Conservation (phyloP, 345 rosid species). For the Alliaria petiolata region DNA sequence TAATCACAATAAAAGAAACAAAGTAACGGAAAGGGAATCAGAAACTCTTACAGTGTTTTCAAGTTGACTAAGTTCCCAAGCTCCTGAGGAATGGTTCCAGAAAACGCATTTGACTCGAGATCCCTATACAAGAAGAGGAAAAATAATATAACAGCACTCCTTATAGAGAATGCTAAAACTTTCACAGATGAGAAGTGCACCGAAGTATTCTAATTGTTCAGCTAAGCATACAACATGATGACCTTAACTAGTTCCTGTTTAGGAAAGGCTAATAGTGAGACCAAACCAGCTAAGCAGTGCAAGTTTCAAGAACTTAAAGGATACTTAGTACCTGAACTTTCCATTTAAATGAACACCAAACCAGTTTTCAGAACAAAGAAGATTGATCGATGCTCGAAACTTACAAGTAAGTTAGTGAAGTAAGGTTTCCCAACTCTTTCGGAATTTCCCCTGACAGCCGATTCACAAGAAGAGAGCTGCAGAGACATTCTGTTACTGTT, state of each 20-base stretch:
- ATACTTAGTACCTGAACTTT: background rate
- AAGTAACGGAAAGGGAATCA: background rate
- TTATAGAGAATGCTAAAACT: background rate
- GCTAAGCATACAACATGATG: background rate
- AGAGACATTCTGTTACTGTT: slow-evolving; percentile 15
- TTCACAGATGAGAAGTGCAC: background rate
- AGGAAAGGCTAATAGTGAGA: background rate
- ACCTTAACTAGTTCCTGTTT: background rate
- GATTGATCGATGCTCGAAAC: slow-evolving; percentile 17
- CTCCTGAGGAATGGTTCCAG: slow-evolving; percentile 51
- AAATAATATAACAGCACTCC: background rate
- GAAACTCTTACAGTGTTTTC: slow-evolving; percentile 37
- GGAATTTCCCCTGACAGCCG: slow-evolving; percentile 56
- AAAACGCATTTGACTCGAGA: slow-evolving; percentile 53
- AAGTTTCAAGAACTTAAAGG: slow-evolving; percentile 2
- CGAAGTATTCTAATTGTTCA: slow-evolving; percentile 1
- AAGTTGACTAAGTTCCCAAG: slow-evolving; percentile 49
- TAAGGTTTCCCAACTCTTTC: slow-evolving; percentile 40
- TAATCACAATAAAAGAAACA: background rate
- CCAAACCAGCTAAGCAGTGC: background rate
- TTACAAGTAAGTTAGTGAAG: slow-evolving; percentile 46
- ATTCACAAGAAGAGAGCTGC: slow-evolving; percentile 53
- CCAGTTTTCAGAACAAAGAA: slow-evolving; percentile 6
- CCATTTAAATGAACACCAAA: slow-evolving; percentile 1
- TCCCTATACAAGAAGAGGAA: slow-evolving; percentile 29